phyloP scores from a whole-genome alignment of 108 stramenopile genomes.

The Schizochytrium sp. region DNA sequence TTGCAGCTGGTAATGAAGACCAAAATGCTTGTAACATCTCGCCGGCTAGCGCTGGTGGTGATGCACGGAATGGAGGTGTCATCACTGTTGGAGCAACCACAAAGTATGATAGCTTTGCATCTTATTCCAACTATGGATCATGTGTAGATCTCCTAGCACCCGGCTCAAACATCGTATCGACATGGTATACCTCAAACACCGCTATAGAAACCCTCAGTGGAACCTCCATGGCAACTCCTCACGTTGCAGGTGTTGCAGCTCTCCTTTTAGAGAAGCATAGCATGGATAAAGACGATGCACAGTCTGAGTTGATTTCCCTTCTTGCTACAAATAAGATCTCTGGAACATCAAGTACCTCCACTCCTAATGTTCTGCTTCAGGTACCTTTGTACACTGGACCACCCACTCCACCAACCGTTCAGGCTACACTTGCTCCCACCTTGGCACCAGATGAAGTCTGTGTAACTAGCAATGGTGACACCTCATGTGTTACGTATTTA shows the following conservation, averaged over 20 bases:
- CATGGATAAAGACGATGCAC: no score
- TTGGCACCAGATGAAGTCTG: no score
- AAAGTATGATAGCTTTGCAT: not conserved
- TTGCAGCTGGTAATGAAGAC: constrained; percentile 60
- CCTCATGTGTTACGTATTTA: no score
- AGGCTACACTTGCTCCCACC: no score
- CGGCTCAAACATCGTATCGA: not conserved
- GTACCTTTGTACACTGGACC: no score
- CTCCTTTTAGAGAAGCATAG: not conserved
- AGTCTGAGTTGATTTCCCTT: no score
- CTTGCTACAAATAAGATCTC: no score
- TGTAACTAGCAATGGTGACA: no score
- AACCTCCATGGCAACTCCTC: constrained; percentile 50
- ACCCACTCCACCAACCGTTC: no score
- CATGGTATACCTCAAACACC: not conserved
- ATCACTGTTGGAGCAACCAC: not conserved
- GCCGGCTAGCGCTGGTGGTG: constrained; percentile 1
- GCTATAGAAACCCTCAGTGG: not conserved
- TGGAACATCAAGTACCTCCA: no score
- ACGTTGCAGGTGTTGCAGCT: constrained; percentile 31
- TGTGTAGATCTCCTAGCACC: constrained; percentile 64
- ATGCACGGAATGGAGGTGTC: not conserved
- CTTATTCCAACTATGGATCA: constrained; percentile 23
- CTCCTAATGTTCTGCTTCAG: no score
- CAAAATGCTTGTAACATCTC: constrained; percentile 46